Evolutionary conservation across 371 early-diverging fungal genomes (phyloP).

Genomic region (Mucor saturninus): DNA sequence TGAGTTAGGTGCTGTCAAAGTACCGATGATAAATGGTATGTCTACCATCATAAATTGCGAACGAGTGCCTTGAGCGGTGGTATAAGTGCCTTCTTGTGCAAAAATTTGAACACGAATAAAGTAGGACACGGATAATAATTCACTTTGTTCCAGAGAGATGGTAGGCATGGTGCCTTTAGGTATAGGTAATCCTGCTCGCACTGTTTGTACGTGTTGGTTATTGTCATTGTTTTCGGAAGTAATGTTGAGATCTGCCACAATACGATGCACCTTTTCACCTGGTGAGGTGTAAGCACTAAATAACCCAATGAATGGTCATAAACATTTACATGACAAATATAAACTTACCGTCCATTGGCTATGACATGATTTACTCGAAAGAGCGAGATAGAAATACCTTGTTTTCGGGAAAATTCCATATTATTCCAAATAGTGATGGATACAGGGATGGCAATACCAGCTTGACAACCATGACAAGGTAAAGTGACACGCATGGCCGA

Average conservation of each 20-base stretch:
- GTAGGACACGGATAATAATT: slow-evolving; percentile 23
- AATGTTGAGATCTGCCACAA: slow-evolving; percentile 23
- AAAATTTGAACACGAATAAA: slow-evolving; percentile 23
- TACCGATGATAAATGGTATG: slow-evolving; percentile 28
- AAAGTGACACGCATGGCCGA: slow-evolving; percentile 24
- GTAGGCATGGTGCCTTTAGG: slow-evolving; percentile 24
- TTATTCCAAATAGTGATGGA: slow-evolving; percentile 27
- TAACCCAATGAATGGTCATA: neutral
- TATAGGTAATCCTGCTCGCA: slow-evolving; percentile 21
- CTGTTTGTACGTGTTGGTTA: slow-evolving; percentile 18
- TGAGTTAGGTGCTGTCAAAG: slow-evolving; percentile 9
- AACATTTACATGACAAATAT: neutral
- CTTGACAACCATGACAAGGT: slow-evolving; percentile 26
- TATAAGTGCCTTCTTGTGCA: slow-evolving; percentile 28
- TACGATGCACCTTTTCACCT: slow-evolving; percentile 20
- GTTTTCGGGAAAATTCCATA: slow-evolving; percentile 21
- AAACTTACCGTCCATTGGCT: slow-evolving; percentile 22
- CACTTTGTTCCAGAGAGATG: slow-evolving; percentile 26
- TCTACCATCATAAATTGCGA: slow-evolving; percentile 25
- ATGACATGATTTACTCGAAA: slow-evolving; percentile 20
- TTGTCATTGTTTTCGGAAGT: neutral
- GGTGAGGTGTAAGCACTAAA: slow-evolving; percentile 20
- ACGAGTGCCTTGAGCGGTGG: slow-evolving; percentile 10
- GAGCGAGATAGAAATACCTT: slow-evolving; percentile 27
- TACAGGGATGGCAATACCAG: slow-evolving; percentile 26